Conservation (phyloP, 2,329 filamentous ascomycete species). For the Periglandula ipomoeae region DNA sequence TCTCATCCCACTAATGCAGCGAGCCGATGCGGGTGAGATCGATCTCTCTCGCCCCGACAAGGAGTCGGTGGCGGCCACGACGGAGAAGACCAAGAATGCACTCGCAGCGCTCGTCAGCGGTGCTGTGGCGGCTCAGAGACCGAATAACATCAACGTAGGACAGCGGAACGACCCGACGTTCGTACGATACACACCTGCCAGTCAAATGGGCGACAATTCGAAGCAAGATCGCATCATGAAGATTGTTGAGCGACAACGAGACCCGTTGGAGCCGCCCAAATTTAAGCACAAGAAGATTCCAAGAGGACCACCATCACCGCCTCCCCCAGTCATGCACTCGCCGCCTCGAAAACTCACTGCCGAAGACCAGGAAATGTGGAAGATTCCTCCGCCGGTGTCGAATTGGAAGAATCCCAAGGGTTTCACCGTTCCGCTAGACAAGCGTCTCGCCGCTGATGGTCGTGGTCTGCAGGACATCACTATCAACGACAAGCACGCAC, state of each 20-base stretch:
- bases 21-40: conserved; percentile 86
- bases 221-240: conserved; percentile 97
- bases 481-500: conserved; percentile 97
- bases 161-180: conserved; percentile 79
- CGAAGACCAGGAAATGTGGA: conserved; percentile 96
- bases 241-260: conserved; percentile 87
- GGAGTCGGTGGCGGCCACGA: conserved; percentile 75
- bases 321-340: conserved; percentile 89
- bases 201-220: conserved; percentile 85
- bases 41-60: conserved; percentile 75
- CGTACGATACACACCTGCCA: conserved; percentile 89
- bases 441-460: conserved; percentile 88
- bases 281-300: conserved; percentile 99
- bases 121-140: conserved; percentile 85
- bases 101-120: conserved; percentile 74
- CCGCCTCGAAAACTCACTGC: conserved; percentile 91
- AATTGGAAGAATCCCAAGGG: conserved; percentile 99
- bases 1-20: conserved; percentile 84
- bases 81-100: conserved; percentile 81
- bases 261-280: conserved; percentile 95
- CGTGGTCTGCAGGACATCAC: conserved; percentile 85
- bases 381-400: conserved; percentile 74
- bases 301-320: conserved; percentile 81
- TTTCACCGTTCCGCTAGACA: conserved; percentile 92
- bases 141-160: conserved; percentile 86